Base-by-base conservation (phyloP, 495 filamentous ascomycete genomes). In the Poronia punctata region DNA sequence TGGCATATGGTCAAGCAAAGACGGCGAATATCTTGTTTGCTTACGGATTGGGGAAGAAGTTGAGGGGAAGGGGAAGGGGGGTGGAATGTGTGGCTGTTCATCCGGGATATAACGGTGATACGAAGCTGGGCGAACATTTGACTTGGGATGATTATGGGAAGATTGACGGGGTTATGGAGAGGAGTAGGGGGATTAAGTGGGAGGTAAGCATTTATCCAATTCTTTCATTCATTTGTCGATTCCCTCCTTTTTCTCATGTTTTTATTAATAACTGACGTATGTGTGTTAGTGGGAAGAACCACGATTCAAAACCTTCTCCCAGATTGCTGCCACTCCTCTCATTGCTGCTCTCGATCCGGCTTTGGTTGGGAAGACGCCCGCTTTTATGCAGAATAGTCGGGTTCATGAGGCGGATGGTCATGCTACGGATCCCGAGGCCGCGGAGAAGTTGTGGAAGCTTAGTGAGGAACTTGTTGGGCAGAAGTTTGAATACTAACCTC, bases 11-110 rank as follows among this genome's bases (percentile, higher is more conserved):
- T 6, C 71, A 75, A 32, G 66, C 67, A 3, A 82, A 83, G 57
- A 69, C 64, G n/a, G 75, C 75, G 11, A 77, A 75, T 50, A 67
- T 81, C 33, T 62, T 81, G 9, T 79, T 71, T 40, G 54, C 75
- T 2, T 54, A 70, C 2, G 70, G 65, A 18, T 60, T 82, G 1
- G 60, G 66, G 26, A 46, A 48, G 15, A 71, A 65, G 7, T 52
- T 74, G 4, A 45, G 36, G 4, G 9, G 37, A 10, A 41, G 50
- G 11, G 30, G 31, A 5, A 9, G 34, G n/a, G 15, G n/a, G 7
- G 61, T 58, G 10, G 25, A 57, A 15, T 42, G 42, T 38, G 59
- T 57, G 11, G 57, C 62, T 16, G 41, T 70, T 19, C 64, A 78
- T 48, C 71, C 72, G 1, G 75, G 75, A 10, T 38, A 44, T 48